These are phyloP conservation scores for Maudiozyma pseudohumilis DNA, from an alignment of 805 yeast species.

Conservation along the genomic window DNA sequence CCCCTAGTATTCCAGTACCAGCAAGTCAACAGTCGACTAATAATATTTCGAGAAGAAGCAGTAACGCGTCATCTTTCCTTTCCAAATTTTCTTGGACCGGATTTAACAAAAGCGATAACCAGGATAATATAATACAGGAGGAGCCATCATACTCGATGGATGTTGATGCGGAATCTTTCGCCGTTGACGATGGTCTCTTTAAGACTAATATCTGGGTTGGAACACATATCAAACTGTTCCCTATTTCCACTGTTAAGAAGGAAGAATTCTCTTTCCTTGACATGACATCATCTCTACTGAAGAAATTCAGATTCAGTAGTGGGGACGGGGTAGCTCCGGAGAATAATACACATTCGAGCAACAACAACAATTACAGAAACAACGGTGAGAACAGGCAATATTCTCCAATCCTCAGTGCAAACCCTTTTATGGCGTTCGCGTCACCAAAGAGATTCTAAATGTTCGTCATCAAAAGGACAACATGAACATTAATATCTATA, in stretches of 20 bases:
- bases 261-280: slow-evolving; percentile 35
- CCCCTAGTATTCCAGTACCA: background rate
- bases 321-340: slow-evolving; percentile 10
- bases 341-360: background rate
- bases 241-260: slow-evolving; percentile 32
- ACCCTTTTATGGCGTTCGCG: slow-evolving; percentile 4
- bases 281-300: slow-evolving; percentile 32
- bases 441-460: slow-evolving; percentile 4
- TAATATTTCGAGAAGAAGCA: slow-evolving; percentile 8
- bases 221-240: slow-evolving; percentile 42
- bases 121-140: slow-evolving; percentile 12
- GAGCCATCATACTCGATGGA: slow-evolving; percentile 6
- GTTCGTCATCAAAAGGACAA: no score
- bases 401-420: slow-evolving; percentile 2
- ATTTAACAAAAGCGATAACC: slow-evolving; percentile 16
- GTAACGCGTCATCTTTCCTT: slow-evolving; percentile 27
- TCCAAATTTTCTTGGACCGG: slow-evolving; percentile 30
- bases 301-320: slow-evolving; percentile 28
- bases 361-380: background rate
- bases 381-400: slow-evolving; percentile 1
- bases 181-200: slow-evolving; percentile 25
- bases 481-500: no score
- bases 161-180: slow-evolving; percentile 12
- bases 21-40: background rate
- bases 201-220: slow-evolving; percentile 43